Percentiles rank a stretch among this genome's conserved stretches.
These are phyloP conservation scores for Phytophthora idaei DNA, from an alignment of 352 stramenopile species.

Conservation along the genomic window DNA sequence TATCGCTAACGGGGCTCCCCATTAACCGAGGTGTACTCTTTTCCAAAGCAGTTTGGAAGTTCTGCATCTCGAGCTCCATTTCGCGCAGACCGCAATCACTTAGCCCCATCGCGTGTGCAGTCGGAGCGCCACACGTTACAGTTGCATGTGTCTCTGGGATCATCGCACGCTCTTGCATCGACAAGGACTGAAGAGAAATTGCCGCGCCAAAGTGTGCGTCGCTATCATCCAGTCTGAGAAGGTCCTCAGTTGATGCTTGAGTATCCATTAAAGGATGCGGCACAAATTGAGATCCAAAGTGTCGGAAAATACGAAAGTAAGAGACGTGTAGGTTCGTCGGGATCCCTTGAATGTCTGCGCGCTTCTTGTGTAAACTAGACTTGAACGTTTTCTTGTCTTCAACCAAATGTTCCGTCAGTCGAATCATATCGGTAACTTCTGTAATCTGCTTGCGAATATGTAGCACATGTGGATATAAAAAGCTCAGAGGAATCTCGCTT, in stretches of 20 bases:
- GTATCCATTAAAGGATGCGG: conserved; percentile 20
- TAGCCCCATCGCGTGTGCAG: conserved; percentile 80
- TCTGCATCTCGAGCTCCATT: conserved; percentile 84
- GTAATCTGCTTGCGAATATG: conserved; percentile 68
- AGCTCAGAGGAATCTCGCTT: conserved; percentile 67
- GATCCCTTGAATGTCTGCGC: conserved; percentile 79
- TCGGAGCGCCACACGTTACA: conserved; percentile 82
- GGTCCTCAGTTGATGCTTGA: conserved; percentile 56
- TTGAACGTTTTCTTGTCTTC: conserved; percentile 86
- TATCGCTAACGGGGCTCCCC: conserved; percentile 35
- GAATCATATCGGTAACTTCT: conserved; percentile 72
- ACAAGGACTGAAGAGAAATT: conserved; percentile 22
- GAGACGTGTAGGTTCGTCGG: conserved; percentile 87
- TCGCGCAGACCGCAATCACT: conserved; percentile 78
- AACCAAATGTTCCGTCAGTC: conserved; percentile 63
- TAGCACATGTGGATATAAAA: conserved; percentile 76
- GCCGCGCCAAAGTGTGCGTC: conserved; percentile 15
- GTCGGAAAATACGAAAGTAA: conserved; percentile 80
- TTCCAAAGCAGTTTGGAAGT: conserved; percentile 64
- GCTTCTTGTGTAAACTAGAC: conserved; percentile 82
- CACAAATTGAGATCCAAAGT: conserved; percentile 47
- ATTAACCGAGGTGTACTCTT: conserved; percentile 56
- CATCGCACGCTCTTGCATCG: conserved; percentile 49
- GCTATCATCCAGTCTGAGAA: conserved; percentile 50
- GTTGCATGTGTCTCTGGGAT: conserved; percentile 68